Percentiles rank a stretch among this genome's conserved stretches.
These are phyloP conservation scores for Aspergillus sp. DNA, from an alignment of 2,329 filamentous ascomycete genomes.

Conservation along the genomic window DNA sequence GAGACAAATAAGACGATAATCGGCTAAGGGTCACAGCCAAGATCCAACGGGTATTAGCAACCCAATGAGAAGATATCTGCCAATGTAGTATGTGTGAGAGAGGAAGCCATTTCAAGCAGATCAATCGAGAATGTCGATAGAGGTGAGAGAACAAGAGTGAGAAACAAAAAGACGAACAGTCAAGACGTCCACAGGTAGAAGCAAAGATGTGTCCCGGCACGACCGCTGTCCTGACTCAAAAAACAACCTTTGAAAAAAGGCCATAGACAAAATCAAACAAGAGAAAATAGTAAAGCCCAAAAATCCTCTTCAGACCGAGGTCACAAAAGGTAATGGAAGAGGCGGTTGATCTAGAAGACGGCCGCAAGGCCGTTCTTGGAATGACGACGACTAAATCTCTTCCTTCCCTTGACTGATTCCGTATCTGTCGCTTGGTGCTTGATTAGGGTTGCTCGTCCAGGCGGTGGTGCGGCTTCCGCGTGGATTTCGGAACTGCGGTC, in stretches of 20 bases:
- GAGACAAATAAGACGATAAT: conserved; percentile 13
- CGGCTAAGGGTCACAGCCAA: conserved; percentile 18
- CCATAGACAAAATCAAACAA: neutral
- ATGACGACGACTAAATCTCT: conserved; percentile 81
- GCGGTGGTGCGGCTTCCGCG: conserved; percentile 25
- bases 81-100: neutral
- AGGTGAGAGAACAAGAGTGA: neutral
- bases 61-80: conserved; percentile 1
- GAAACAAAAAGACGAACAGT: neutral
- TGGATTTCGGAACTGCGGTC: conserved; percentile 36
- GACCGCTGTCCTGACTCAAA: too few species aligned
- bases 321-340: too few species aligned
- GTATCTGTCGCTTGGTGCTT: conserved; percentile 42
- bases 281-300: neutral
- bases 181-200: too few species aligned
- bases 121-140: neutral
- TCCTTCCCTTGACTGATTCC: conserved; percentile 53
- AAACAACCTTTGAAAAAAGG: neutral
- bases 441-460: conserved; percentile 40
- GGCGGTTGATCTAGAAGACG: conserved; percentile 55
- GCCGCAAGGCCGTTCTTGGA: conserved; percentile 91
- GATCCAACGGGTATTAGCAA: conserved; percentile 20
- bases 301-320: neutral
- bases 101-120: neutral
- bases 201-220: too few species aligned